phyloP scores from a whole-genome alignment of 345 rosid genomes.

The Acer yangbiense region DNA sequence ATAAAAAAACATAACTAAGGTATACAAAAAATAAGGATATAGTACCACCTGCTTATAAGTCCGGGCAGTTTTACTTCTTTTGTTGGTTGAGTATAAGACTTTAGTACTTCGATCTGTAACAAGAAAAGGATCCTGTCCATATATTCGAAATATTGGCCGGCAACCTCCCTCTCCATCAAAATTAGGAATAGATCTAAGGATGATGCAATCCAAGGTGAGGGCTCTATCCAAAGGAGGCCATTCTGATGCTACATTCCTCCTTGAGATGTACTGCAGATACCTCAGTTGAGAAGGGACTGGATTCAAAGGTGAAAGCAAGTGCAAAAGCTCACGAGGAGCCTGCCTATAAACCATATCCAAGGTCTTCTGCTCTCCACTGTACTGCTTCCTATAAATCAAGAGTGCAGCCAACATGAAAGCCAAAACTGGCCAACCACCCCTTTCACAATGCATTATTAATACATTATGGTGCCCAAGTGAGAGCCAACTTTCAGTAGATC shows the following conservation, averaged over 20 bases:
- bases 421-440: slow-evolving; percentile 86
- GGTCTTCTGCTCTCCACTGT: slow-evolving; percentile 80
- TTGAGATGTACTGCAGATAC: slow-evolving; percentile 83
- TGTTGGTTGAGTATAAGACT: slow-evolving; percentile 61
- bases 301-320: slow-evolving; percentile 71
- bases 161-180: slow-evolving; percentile 77
- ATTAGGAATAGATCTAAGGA: slow-evolving; percentile 75
- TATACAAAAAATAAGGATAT: neutral
- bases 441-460: slow-evolving; percentile 87
- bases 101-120: slow-evolving; percentile 60
- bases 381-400: slow-evolving; percentile 81
- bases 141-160: slow-evolving; percentile 79
- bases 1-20: neutral
- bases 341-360: slow-evolving; percentile 91
- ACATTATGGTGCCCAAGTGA: slow-evolving; percentile 76
- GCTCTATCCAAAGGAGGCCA: slow-evolving; percentile 98
- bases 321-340: slow-evolving; percentile 90
- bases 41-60: slow-evolving; percentile 76
- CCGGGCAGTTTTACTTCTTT: slow-evolving; percentile 59
- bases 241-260: slow-evolving; percentile 82
- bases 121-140: slow-evolving; percentile 84
- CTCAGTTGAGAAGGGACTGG: slow-evolving; percentile 88
- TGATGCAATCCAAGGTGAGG: slow-evolving; percentile 85
- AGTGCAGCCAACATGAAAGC: slow-evolving; percentile 87
- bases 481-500: slow-evolving; percentile 96